Evolutionary conservation across 768 basidiomycete species (phyloP), one percentile per base, ranked within the genome.

Genomic region (Suillus cothurnatus): DNA sequence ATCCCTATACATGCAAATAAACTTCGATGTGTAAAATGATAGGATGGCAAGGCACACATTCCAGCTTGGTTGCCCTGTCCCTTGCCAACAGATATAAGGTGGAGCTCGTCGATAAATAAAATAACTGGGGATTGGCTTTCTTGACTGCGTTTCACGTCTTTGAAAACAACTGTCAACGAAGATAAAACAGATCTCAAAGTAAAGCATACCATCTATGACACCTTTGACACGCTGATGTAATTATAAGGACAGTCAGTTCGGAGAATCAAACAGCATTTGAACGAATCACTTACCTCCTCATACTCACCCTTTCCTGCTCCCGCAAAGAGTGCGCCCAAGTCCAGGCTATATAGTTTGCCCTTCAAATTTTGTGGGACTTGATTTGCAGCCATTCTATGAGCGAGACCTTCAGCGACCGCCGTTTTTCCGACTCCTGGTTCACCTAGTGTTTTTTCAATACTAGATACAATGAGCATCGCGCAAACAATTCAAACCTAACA

Each of bases 151-250:
- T 59, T 66, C n/a, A 66, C 50, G 15, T 50, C 50, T 50, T 28
- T 50, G 81, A 2, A 77, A 80, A 61, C 67, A 84, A 31, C 68
- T 84, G 57, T 69, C 73, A 50, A 80, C 26, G 15, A 50, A 26
- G 26, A 23, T 50, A 28, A 8, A 28, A 50, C 3, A 28, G 8
- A 8, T 50, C 6, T 28, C 26, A 61, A 43, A n/a, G 45, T 11
- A 5, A 31, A 56, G 28, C 49, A 17, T 53, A 65, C 64, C 64
- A 15, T 65, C 49, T 39, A 65, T 65, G 23, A 65, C 64, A 14
- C 64, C 64, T 60, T 65, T 65, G 12, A 65, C 64, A 31, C 64
- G 59, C 64, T 65, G 17, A 63, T 38, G 38, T 28, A 28, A 63
- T 23, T 39, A 34, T 34, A 8, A 63, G 17, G 34, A 15, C 23